phyloP scores from a whole-genome alignment of 2,329 filamentous ascomycete species.

The Pseudogymnoascus sp. region DNA sequence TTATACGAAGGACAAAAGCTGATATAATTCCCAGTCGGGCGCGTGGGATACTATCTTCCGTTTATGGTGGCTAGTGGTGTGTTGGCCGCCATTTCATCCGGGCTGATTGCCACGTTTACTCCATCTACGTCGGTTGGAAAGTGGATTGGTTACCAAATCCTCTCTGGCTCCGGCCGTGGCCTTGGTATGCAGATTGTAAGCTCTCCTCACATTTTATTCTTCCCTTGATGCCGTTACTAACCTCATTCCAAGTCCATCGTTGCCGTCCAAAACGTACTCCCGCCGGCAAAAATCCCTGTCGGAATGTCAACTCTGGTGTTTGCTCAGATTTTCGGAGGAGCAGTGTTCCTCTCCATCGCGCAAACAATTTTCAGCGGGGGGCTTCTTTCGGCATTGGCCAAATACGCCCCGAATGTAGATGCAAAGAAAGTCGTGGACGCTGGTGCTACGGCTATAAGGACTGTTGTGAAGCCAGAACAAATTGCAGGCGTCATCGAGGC shows the following conservation, averaged over 20 bases:
- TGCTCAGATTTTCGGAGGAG: constrained; percentile 25
- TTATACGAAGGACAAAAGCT: constrained; percentile 9
- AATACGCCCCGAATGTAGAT: constrained; percentile 28
- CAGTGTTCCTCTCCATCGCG: constrained; percentile 26
- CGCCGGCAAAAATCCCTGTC: constrained; percentile 24
- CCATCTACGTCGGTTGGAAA: constrained; percentile 14
- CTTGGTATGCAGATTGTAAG: constrained; percentile 21
- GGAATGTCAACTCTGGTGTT: constrained; percentile 30
- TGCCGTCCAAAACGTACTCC: constrained; percentile 28
- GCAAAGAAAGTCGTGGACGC: constrained; percentile 31
- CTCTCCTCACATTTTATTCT: not conserved
- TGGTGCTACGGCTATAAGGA: constrained; percentile 33
- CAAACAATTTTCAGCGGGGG: constrained; percentile 25
- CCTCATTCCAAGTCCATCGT: constrained; percentile 21
- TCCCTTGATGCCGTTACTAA: constrained; percentile 14
- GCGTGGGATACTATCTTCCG: constrained; percentile 30
- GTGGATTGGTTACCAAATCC: constrained; percentile 25
- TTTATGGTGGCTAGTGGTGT: constrained; percentile 24
- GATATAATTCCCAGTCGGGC: constrained; percentile 19
- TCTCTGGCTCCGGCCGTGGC: constrained; percentile 21
- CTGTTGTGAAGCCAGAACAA: constrained; percentile 25
- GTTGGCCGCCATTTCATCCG: constrained; percentile 25
- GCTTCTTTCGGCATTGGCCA: constrained; percentile 23
- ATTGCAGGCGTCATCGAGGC: constrained; percentile 33
- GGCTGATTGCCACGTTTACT: constrained; percentile 28